phyloP scores from a whole-genome alignment of 768 basidiomycete species.

The Boletus rubropictus region DNA sequence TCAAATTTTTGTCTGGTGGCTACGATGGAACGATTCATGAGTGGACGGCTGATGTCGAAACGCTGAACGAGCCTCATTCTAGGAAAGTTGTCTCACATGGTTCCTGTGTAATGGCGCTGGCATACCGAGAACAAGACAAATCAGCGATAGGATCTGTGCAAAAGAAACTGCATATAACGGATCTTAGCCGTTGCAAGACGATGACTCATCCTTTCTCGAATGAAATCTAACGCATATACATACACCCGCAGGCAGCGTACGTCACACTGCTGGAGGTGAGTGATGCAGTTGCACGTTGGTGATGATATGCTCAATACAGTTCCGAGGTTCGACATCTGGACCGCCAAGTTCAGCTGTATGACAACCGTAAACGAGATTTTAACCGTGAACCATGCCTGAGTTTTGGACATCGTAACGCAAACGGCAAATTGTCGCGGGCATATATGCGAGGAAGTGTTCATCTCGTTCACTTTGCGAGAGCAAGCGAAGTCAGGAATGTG shows the following conservation, averaged over 20 bases:
- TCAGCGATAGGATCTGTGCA: constrained; percentile 35
- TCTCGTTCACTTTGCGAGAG: constrained; percentile 41
- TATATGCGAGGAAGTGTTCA: constrained; percentile 37
- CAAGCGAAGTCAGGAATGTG: constrained; percentile 40
- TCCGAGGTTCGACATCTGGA: constrained; percentile 45
- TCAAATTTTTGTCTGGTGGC: constrained; percentile 45
- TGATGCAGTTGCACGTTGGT: constrained; percentile 12
- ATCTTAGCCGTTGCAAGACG: constrained; percentile 34
- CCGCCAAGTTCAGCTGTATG: constrained; percentile 45
- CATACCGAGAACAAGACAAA: constrained; percentile 32
- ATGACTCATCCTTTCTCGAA: constrained; percentile 33
- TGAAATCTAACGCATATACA: constrained; percentile 40
- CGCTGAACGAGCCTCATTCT: constrained; percentile 21
- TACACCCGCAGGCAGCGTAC: constrained; percentile 38
- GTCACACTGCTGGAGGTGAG: constrained; percentile 46
- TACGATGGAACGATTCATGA: constrained; percentile 40
- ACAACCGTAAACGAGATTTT: constrained; percentile 38
- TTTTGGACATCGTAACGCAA: constrained; percentile 38
- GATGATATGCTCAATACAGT: constrained; percentile 9
- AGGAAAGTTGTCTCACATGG: constrained; percentile 29
- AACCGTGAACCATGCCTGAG: constrained; percentile 36
- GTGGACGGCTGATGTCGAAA: constrained; percentile 31
- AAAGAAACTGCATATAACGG: constrained; percentile 31
- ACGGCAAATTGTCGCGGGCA: constrained; percentile 19
- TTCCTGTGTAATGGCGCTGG: constrained; percentile 33